These are phyloP conservation scores for Phanerochaete sordida DNA, from an alignment of 768 basidiomycete species.

Conservation along the genomic window DNA sequence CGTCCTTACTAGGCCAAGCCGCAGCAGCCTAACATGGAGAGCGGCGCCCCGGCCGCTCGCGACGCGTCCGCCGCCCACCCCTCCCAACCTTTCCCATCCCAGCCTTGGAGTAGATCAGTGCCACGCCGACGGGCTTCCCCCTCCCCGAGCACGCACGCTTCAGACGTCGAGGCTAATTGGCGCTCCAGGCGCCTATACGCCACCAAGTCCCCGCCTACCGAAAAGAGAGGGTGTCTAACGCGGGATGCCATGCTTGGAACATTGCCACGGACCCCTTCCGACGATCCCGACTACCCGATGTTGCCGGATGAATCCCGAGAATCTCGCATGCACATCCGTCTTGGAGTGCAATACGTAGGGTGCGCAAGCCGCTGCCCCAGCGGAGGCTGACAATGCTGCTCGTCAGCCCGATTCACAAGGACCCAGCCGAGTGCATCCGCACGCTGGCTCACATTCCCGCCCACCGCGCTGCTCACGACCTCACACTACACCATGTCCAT, in stretches of 20 bases:
- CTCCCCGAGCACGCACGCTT: too few species aligned
- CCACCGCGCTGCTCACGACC: not conserved
- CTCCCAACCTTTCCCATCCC: too few species aligned
- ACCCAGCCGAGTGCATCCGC: not conserved
- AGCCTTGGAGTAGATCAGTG: too few species aligned
- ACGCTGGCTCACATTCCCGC: not conserved
- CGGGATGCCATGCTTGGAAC: too few species aligned
- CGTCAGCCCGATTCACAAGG: not conserved
- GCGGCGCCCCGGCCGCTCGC: too few species aligned
- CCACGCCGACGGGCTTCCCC: too few species aligned
- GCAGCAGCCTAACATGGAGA: too few species aligned
- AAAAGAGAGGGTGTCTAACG: not conserved
- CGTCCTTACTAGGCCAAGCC: too few species aligned
- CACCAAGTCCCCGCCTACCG: not conserved
- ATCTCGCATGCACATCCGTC: not conserved
- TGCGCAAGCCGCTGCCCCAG: not conserved
- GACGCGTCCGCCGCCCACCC: too few species aligned
- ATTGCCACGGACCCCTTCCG: not conserved
- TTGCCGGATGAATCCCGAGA: not conserved
- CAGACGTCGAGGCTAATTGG: too few species aligned
- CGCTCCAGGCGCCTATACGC: too few species aligned
- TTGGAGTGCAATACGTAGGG: not conserved
- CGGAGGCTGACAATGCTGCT: not conserved
- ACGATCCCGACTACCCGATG: not conserved
- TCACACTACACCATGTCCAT: conserved; percentile 7